Evolutionary conservation across 1,284 basidiomycete species (phyloP), one percentile per base, ranked within the genome.

Genomic region (Cutaneotrichosporon sp.): DNA sequence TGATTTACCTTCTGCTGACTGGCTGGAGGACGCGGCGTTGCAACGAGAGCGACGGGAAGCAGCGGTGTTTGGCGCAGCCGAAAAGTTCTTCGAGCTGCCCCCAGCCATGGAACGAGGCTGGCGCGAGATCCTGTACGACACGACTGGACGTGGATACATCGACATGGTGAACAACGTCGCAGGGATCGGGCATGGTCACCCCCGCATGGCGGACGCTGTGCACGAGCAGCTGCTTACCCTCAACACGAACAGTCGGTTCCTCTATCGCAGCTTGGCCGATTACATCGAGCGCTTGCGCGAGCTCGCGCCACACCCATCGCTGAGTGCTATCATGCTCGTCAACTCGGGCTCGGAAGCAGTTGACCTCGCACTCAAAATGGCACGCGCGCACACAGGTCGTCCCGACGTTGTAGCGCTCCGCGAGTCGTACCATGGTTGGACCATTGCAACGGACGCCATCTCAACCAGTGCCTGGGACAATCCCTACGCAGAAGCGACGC

Each of bases 121-220:
- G 49, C 49, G 54, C 30, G 45, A 47, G 22, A 33, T 51, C 13
- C 26, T 55, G 15, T 33, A 48, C 41, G 54, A 55, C 42, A 55
- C 49, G 5, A 17, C 39, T 0, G 54, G 26, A 1, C 45, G 54
- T 2, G 34, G 30, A 4, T 55, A 55, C 49, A 18, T 55, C 41
- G 54, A 55, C 49, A 55, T 55, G 54, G 46, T 55, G 13, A 55
- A 55, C 54, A 55, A 55, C 34, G 54, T 55, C 26, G 40, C 49
- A 3, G 44, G 26, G 3, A 38, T 51, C 26, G 54, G 54, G 4
- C 54, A 56, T 50, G 54, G 35, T 14, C 54, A 56, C 46, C 54
- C 50, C 10, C 13, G 17, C 18, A 9, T 56, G 15, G 54, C 54
- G 2, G 46, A 51, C 30, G 46, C 50, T 4, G 38, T 56, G 10